phyloP scores from a whole-genome alignment of 2,329 filamentous ascomycete species.

The Beauveria sp. region DNA sequence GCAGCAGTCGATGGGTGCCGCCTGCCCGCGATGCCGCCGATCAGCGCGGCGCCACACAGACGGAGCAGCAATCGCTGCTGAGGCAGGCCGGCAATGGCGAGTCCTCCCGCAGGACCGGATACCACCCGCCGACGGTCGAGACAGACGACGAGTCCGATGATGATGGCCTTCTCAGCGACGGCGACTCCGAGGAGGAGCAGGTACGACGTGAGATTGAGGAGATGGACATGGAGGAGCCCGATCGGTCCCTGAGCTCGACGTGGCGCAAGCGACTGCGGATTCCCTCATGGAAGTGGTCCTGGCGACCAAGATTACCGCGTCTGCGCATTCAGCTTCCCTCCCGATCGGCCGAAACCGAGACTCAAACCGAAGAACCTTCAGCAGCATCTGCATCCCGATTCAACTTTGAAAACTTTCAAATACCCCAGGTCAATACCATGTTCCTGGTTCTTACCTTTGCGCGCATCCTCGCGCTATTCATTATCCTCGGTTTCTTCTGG shows the following conservation, averaged over 20 bases:
- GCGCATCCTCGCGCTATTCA: constrained; percentile 64
- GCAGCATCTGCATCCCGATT: background rate
- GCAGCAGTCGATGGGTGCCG: constrained; percentile 25
- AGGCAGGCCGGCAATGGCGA: constrained; percentile 39
- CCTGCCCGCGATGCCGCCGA: constrained; percentile 30
- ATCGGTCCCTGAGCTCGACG: constrained; percentile 33
- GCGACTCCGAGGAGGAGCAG: constrained; percentile 50
- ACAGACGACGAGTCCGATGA: constrained; percentile 53
- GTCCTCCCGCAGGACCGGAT: constrained; percentile 47
- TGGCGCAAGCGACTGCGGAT: constrained; percentile 52
- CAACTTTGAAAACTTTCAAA: constrained; percentile 11
- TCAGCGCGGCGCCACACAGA: constrained; percentile 59
- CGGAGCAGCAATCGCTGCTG: constrained; percentile 72
- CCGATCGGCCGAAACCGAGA: constrained; percentile 19
- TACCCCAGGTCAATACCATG: constrained; percentile 35
- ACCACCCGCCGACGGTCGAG: constrained; percentile 76
- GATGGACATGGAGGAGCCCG: constrained; percentile 74
- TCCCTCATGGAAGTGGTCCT: constrained; percentile 48
- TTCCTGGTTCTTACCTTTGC: constrained; percentile 56
- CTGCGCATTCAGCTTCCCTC: constrained; percentile 42
- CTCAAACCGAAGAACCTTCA: background rate
- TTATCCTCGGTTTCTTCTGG: constrained; percentile 74
- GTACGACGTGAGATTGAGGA: constrained; percentile 80
- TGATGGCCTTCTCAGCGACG: constrained; percentile 44
- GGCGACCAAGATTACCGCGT: constrained; percentile 46